These are phyloP conservation scores for Magnolia kwangsiensis DNA, from an alignment of 164 flowering plant species.

Conservation along the genomic window DNA sequence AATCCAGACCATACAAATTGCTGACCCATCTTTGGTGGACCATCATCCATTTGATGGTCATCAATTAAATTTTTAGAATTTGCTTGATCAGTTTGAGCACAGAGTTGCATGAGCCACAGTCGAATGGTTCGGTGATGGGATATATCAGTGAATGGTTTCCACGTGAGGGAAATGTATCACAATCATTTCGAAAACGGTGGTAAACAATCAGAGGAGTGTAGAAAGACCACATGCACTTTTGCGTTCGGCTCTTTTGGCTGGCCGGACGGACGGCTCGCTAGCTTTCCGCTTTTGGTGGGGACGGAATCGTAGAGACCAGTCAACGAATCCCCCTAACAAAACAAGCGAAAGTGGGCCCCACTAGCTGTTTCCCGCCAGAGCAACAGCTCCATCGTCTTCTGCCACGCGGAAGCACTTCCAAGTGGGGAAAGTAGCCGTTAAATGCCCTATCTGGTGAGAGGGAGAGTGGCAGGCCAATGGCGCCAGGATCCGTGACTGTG, in stretches of 20 bases:
- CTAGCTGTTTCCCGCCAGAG: neutral
- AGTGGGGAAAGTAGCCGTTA: constrained; percentile 20
- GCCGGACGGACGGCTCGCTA: neutral
- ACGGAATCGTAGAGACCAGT: neutral
- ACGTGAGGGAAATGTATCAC: neutral
- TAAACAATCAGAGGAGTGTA: neutral
- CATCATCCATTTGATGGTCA: too few species aligned
- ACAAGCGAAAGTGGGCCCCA: neutral
- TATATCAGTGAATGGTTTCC: too few species aligned
- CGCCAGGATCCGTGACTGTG: constrained; percentile 13
- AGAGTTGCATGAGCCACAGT: too few species aligned
- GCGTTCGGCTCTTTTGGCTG: neutral
- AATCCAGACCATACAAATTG: neutral
- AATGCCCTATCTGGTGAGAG: neutral
- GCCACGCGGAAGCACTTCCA: neutral
- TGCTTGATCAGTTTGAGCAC: too few species aligned
- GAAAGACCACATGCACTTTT: neutral
- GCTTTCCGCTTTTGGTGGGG: neutral
- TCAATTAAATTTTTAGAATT: too few species aligned
- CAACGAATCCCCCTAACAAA: constrained; percentile 8
- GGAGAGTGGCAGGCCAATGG: neutral
- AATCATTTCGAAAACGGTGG: neutral
- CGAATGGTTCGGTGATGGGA: too few species aligned
- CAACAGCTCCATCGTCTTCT: neutral
- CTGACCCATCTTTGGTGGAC: neutral